Base-by-base conservation (phyloP, 2,329 filamentous ascomycete species). In the Sporothrix brasiliensis region DNA sequence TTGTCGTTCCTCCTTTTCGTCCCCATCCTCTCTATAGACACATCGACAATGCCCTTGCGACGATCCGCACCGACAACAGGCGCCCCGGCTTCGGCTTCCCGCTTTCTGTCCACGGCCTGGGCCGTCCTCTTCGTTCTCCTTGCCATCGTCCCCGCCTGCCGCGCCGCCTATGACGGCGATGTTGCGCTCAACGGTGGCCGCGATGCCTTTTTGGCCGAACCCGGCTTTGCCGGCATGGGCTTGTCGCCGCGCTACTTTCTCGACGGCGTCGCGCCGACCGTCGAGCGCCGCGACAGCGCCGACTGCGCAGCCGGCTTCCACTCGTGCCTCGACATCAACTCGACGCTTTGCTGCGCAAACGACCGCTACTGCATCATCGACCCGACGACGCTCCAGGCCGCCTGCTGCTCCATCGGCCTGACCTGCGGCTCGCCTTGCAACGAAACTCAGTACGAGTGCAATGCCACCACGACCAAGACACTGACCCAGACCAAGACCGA, bases 391-490 rank as follows among this genome's bases (percentile, higher is more conserved):
- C 71, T 72, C 67, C 52, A 47, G 16, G 71, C 75, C 0, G 71
- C 69, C n/a, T 81, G 79, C 74, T 80, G 79, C 73, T 67, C 70
- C 5, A 72, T 80, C 30, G 79, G 77, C 49, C 75, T 75, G 1
- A 68, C 34, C 4, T 80, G 79, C 74, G 73, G 70, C 49, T 76
- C 76, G 5, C 70, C 73, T 1, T 83, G 82, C 75, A 16, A 68
- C 13, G 68, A 73, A 0, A 60, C 69, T 2, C 58, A 75, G 19
- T 80, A 77, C 70, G 74, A 77, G 71, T 79, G 79, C 75, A 74
- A 73, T 56, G 60, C 60, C 6, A 77, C 77, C 3, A 67, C 52
- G 14, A 77, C 76, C 11, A 58, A 30, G 21, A 77, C 76, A n/a
- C 71, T 76, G 24, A 80, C 78, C 10, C 69, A 73, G 44, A 69